These are phyloP conservation scores for Sorghum bicolor DNA, from an alignment of 176 grass and related monocot genomes.

Conservation along the genomic window Sorghum_bicolor_NCBIv3 NC_012876.2:63151501-63152000, in stretches of 20 bases:
- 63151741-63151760: background rate
- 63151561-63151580: background rate
- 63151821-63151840: background rate
- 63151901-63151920: conserved; percentile 5
- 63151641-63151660: conserved; percentile 44
- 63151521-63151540: background rate
- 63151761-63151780: background rate
- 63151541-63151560: conserved; percentile 18
- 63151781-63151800: background rate
- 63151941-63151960: conserved; percentile 3
- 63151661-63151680: background rate
- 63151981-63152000: background rate
- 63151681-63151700: background rate
- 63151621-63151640: conserved; percentile 83
- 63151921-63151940: background rate
- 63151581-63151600: conserved; percentile 75
- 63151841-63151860: background rate
- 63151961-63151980: background rate
- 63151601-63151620: conserved; percentile 97
- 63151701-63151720: background rate
- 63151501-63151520: background rate
- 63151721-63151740: background rate
- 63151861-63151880: background rate
- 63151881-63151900: background rate
- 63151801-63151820: background rate